Percentiles rank a stretch among this genome's conserved stretches.
These are phyloP conservation scores for Lipomyces mesembrius DNA, from an alignment of 805 yeast genomes.

Conservation along the genomic window DNA sequence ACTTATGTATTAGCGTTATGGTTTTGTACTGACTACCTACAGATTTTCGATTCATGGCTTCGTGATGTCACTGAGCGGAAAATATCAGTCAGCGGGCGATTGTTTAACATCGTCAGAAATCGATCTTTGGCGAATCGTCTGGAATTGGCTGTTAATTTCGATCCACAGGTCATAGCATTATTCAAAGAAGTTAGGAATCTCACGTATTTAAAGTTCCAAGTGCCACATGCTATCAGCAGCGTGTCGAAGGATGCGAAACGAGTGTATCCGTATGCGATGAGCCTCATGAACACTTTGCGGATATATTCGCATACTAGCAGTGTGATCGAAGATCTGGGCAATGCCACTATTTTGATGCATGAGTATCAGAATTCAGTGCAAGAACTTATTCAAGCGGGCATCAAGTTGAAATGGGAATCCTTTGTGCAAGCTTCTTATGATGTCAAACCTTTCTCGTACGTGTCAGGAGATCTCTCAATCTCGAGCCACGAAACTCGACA, in stretches of 20 bases:
- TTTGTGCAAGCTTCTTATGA: conserved; percentile 55
- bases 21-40: neutral
- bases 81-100: conserved; percentile 43
- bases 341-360: conserved; percentile 51
- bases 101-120: conserved; percentile 50
- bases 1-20: neutral
- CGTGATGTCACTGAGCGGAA: conserved; percentile 39
- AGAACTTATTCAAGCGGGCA: conserved; percentile 46
- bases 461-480: neutral
- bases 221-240: conserved; percentile 59
- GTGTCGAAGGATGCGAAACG: conserved; percentile 57
- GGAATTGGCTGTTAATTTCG: conserved; percentile 57
- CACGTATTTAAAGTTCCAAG: conserved; percentile 54
- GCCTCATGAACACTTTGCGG: conserved; percentile 57
- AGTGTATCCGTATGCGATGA: conserved; percentile 61
- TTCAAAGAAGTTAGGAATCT: conserved; percentile 62
- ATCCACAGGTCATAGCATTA: conserved; percentile 50
- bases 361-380: conserved; percentile 47
- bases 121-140: conserved; percentile 37
- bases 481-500: conserved; percentile 26
- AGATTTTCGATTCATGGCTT: conserved; percentile 58
- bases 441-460: conserved; percentile 42
- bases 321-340: conserved; percentile 48
- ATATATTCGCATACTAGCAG: conserved; percentile 47
- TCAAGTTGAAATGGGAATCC: conserved; percentile 58